These are phyloP conservation scores for Russula compacta DNA, from an alignment of 768 basidiomycete species.

Conservation along the genomic window DNA sequence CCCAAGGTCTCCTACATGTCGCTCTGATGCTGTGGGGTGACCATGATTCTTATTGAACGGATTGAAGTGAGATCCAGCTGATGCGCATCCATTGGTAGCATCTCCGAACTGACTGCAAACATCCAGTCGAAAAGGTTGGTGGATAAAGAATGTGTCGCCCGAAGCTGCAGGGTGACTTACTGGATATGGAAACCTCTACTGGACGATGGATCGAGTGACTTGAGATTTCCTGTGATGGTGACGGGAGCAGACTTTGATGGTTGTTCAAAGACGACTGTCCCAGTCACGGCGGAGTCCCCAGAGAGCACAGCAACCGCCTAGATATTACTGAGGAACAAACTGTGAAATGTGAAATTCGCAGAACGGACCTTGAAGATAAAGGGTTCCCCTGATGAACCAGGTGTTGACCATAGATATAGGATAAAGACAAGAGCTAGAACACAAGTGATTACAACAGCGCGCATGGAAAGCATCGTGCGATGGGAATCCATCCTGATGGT, in stretches of 20 bases:
- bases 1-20: conserved; percentile 73
- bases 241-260: conserved; percentile 40
- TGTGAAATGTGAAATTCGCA: background rate
- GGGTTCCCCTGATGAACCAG: background rate
- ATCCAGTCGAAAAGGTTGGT: too few species aligned
- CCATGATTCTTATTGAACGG: conserved; percentile 59
- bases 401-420: background rate
- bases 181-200: conserved; percentile 75
- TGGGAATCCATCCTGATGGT: too few species aligned
- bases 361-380: background rate
- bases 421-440: background rate
- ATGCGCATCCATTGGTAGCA: conserved; percentile 51
- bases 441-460: background rate
- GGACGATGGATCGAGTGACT: conserved; percentile 47
- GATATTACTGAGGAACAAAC: background rate
- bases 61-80: conserved; percentile 74
- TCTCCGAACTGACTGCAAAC: conserved; percentile 46
- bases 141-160: too few species aligned
- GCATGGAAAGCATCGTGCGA: too few species aligned
- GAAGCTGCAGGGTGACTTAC: conserved; percentile 32
- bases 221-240: conserved; percentile 52
- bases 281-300: conserved; percentile 50
- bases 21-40: conserved; percentile 40
- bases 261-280: conserved; percentile 62
- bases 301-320: conserved; percentile 55